phyloP scores from a whole-genome alignment of 2,329 filamentous ascomycete genomes.

The Penicillium italicum region DNA sequence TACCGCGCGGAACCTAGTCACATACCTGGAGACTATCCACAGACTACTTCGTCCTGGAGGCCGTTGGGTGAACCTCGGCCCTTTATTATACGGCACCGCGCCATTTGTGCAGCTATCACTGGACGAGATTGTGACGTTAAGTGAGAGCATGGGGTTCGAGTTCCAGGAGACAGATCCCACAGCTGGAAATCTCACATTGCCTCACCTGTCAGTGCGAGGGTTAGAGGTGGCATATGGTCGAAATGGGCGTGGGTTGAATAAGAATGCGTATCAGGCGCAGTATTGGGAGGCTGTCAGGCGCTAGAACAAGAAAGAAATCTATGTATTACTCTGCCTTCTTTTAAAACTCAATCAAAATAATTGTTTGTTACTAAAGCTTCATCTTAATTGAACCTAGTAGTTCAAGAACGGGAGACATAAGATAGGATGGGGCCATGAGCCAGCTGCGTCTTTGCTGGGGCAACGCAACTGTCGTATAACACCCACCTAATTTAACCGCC shows the following conservation, averaged over 20 bases:
- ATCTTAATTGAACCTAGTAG: neutral
- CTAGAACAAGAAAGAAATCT: neutral
- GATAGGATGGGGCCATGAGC: neutral
- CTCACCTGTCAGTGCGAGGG: conserved; percentile 41
- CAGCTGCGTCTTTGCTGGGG: too few relatives aligned
- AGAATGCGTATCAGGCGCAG: conserved; percentile 55
- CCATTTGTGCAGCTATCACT: conserved; percentile 55
- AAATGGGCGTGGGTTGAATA: conserved; percentile 49
- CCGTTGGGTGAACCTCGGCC: conserved; percentile 56
- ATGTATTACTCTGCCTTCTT: neutral
- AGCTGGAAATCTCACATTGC: conserved; percentile 47
- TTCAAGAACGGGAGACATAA: neutral
- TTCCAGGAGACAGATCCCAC: conserved; percentile 45
- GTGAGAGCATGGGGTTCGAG: conserved; percentile 51
- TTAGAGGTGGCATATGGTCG: conserved; percentile 53
- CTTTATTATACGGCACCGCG: conserved; percentile 53
- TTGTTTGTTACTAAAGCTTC: neutral
- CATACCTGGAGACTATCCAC: conserved; percentile 55
- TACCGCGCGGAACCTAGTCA: conserved; percentile 55
- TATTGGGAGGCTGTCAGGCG: conserved; percentile 48
- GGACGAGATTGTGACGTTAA: conserved; percentile 51
- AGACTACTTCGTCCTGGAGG: conserved; percentile 48
- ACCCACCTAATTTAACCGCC: neutral
- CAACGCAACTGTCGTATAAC: neutral
- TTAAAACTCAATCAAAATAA: neutral